These are phyloP conservation scores for Ramaria sp. DNA, from an alignment of 768 basidiomycete species.

Conservation along the genomic window DNA sequence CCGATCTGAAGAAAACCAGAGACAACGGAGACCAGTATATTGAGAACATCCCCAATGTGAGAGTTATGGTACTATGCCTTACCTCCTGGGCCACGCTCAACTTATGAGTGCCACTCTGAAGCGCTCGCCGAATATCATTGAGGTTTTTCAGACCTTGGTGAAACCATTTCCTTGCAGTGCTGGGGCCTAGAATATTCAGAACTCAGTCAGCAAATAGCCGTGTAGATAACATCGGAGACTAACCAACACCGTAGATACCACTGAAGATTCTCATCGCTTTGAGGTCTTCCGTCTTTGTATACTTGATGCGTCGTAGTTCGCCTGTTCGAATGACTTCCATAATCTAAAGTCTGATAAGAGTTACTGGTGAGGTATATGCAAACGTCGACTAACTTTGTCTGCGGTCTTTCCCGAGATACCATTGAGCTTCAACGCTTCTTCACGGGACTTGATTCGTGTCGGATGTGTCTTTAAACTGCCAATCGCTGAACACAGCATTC, in stretches of 20 bases:
- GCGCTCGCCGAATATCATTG: conserved; percentile 47
- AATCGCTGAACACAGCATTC: conserved; percentile 35
- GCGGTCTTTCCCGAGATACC: conserved; percentile 73
- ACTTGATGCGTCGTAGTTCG: conserved; percentile 51
- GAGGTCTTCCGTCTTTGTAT: conserved; percentile 58
- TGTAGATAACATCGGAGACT: conserved; percentile 16
- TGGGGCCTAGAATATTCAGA: conserved; percentile 35
- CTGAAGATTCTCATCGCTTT: conserved; percentile 47
- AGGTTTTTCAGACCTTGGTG: conserved; percentile 65
- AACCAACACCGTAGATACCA: conserved; percentile 83
- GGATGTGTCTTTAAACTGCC: conserved; percentile 45
- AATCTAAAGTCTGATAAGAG: conserved; percentile 35
- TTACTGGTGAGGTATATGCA: conserved; percentile 4
- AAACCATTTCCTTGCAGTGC: conserved; percentile 66
- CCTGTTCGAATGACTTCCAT: conserved; percentile 76
- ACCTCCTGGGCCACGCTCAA: conserved; percentile 44
- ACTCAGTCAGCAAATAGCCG: too few species aligned
- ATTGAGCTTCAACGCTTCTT: conserved; percentile 47
- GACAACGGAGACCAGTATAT: background rate
- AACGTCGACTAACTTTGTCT: conserved; percentile 36
- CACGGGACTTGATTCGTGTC: conserved; percentile 43
- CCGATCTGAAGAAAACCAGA: conserved; percentile 37
- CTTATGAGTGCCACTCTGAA: conserved; percentile 47
- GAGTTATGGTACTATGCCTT: background rate
- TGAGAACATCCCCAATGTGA: background rate